Evolutionary conservation across 2,329 filamentous ascomycete genomes (phyloP).

Genomic region (Alternaria infectoria): DNA sequence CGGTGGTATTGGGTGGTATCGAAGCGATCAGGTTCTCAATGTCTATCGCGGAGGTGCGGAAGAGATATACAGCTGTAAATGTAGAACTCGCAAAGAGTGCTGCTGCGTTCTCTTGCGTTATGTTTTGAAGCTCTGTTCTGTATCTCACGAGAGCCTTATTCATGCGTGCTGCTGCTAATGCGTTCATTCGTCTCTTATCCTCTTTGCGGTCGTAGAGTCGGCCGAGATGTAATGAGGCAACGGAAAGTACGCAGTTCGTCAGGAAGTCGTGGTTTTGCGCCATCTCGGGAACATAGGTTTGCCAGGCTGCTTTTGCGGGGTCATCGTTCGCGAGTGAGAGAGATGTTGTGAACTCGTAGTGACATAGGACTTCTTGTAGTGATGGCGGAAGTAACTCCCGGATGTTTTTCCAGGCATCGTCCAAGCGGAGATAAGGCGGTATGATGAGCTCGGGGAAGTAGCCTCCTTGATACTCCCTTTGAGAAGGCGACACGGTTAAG

Average conservation of each 20-base stretch:
- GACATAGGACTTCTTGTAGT: slow-evolving; percentile 37
- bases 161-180: slow-evolving; percentile 41
- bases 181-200: slow-evolving; percentile 33
- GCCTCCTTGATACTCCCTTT: not conserved
- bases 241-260: slow-evolving; percentile 53
- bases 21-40: slow-evolving; percentile 37
- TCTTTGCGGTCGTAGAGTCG: slow-evolving; percentile 41
- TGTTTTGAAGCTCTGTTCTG: slow-evolving; percentile 35
- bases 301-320: slow-evolving; percentile 43
- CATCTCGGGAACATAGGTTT: slow-evolving; percentile 42
- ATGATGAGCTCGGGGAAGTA: slow-evolving; percentile 20
- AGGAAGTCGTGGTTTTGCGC: slow-evolving; percentile 54
- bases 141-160: slow-evolving; percentile 42
- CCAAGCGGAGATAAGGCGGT: slow-evolving; percentile 28
- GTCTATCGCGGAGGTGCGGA: slow-evolving; percentile 40
- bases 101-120: slow-evolving; percentile 51
- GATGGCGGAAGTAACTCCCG: slow-evolving; percentile 30
- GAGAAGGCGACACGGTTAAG: not conserved
- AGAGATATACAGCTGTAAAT: slow-evolving; percentile 43
- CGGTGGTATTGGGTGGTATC: slow-evolving; percentile 22
- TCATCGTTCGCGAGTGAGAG: slow-evolving; percentile 38
- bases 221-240: slow-evolving; percentile 55
- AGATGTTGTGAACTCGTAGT: slow-evolving; percentile 44
- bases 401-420: slow-evolving; percentile 39
- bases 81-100: slow-evolving; percentile 49